phyloP scores from a whole-genome alignment of 2,329 filamentous ascomycete species.

The Hymenoscyphus salicellus region DNA sequence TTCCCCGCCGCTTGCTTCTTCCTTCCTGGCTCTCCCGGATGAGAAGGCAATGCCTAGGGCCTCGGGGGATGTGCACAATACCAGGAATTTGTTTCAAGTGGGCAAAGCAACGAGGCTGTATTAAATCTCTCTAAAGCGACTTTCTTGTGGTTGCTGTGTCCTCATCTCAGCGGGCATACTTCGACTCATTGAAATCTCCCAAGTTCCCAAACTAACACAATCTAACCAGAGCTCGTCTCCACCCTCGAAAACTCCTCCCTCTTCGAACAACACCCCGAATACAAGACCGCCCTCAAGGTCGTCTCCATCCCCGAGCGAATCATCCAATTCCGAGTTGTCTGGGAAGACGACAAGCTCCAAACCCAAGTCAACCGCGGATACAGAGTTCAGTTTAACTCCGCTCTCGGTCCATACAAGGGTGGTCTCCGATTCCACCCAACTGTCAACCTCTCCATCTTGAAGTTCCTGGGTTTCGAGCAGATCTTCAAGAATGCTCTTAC shows the following conservation, averaged over 20 bases:
- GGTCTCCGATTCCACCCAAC: slow-evolving; percentile 92
- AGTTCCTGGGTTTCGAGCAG: slow-evolving; percentile 99
- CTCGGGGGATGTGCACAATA: not conserved
- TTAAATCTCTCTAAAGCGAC: not conserved
- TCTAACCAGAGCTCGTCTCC: slow-evolving; percentile 74
- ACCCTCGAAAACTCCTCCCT: slow-evolving; percentile 92
- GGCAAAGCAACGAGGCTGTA: not conserved
- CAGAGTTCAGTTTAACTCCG: slow-evolving; percentile 98
- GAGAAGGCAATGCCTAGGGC: not conserved
- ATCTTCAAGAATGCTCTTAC: slow-evolving; percentile 99
- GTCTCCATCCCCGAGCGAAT: slow-evolving; percentile 89
- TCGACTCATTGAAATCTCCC: not conserved
- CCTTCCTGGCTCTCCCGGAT: not conserved
- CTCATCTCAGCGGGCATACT: not conserved
- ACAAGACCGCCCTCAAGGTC: slow-evolving; percentile 84
- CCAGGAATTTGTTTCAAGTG: not conserved
- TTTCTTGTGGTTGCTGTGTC: not conserved
- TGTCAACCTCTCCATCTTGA: slow-evolving; percentile 78
- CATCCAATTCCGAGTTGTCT: slow-evolving; percentile 95
- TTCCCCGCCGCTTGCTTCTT: not conserved
- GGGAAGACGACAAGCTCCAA: slow-evolving; percentile 90
- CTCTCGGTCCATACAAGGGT: slow-evolving; percentile 96
- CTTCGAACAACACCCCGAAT: slow-evolving; percentile 92
- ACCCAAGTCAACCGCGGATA: slow-evolving; percentile 92
- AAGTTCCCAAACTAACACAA: not conserved